Conservation (phyloP, 1,139 yeast genomes). For the Keqinozyma sinolaborantium region DNA sequence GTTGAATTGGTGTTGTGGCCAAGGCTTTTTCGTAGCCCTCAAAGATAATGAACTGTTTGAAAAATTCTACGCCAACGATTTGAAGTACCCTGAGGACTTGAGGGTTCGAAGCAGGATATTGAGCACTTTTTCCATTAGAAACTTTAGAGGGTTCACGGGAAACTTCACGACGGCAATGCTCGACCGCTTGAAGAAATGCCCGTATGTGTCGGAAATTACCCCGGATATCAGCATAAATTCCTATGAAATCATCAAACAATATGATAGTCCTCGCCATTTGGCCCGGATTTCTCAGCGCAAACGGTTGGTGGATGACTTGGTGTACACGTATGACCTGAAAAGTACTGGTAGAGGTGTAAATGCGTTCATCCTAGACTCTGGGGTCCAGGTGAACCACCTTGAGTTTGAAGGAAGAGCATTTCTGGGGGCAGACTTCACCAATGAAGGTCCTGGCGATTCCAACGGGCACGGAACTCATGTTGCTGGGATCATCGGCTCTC, state of each 20-base stretch:
- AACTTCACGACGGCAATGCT: constrained; percentile 48
- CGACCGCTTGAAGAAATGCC: constrained; percentile 44
- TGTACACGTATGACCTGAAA: constrained; percentile 24
- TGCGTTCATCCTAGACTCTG: constrained; percentile 84
- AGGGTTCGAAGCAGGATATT: constrained; percentile 43
- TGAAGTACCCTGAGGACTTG: constrained; percentile 24
- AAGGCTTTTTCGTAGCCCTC: constrained; percentile 22
- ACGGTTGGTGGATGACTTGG: constrained; percentile 19
- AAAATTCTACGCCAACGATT: constrained; percentile 35
- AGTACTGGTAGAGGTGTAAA: constrained; percentile 43
- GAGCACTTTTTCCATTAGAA: constrained; percentile 53
- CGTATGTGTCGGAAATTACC: constrained; percentile 53
- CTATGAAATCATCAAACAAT: constrained; percentile 28
- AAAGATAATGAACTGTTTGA: constrained; percentile 30
- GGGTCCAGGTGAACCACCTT: constrained; percentile 54
- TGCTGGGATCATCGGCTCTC: constrained; percentile 84
- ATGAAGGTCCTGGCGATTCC: constrained; percentile 57
- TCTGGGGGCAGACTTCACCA: constrained; percentile 58
- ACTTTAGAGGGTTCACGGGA: constrained; percentile 62
- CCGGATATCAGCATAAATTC: constrained; percentile 56
- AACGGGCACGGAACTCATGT: constrained; percentile 89
- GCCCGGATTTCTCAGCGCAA: constrained; percentile 58
- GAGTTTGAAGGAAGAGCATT: constrained; percentile 65
- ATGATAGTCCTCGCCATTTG: constrained; percentile 64
- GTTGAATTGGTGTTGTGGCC: neutral